Evolutionary conservation across 1,139 yeast genomes (phyloP).

Genomic region (Pichia sp.): DNA sequence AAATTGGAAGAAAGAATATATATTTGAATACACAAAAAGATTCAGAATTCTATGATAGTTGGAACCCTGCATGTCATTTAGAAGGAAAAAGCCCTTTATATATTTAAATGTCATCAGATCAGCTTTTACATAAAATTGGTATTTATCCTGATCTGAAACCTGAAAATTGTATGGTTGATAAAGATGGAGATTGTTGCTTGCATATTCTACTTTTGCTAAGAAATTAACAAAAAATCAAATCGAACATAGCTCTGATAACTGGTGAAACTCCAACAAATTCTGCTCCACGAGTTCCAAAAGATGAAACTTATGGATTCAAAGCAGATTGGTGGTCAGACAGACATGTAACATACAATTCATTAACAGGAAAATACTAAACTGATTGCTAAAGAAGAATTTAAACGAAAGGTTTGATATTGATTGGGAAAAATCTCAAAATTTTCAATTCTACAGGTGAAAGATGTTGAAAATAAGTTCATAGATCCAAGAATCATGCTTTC

Average conservation of each 20-base stretch:
- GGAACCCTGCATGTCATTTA: too few relatives aligned
- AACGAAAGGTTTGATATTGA: constrained; percentile 59
- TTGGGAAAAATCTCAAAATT: constrained; percentile 50
- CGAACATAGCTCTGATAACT: too few relatives aligned
- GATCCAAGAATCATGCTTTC: too few relatives aligned
- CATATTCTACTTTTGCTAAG: constrained; percentile 89
- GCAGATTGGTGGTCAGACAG: constrained; percentile 99
- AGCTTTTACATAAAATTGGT: constrained; percentile 74
- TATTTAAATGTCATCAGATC: constrained; percentile 83
- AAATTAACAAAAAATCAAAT: too few relatives aligned
- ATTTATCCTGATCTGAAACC: constrained; percentile 91
- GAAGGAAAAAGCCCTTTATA: too few relatives aligned
- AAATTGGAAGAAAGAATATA: too few relatives aligned
- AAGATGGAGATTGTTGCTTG: constrained; percentile 70
- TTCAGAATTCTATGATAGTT: too few relatives aligned
- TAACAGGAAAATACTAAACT: constrained; percentile 75
- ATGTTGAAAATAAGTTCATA: constrained; percentile 73
- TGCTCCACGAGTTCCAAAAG: constrained; percentile 91
- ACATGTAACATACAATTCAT: constrained; percentile 76
- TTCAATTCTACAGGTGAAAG: constrained; percentile 71
- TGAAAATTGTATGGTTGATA: constrained; percentile 80
- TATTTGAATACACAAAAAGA: too few relatives aligned
- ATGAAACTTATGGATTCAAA: constrained; percentile 74
- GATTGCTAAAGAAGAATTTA: constrained; percentile 69
- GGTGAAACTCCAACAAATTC: constrained; percentile 94